A percentile compares a stretch with the other conserved stretches of the same genome.
These are phyloP conservation scores for Phialocephala sp. DNA, from an alignment of 2,329 filamentous ascomycete species.

Conservation along the genomic window DNA sequence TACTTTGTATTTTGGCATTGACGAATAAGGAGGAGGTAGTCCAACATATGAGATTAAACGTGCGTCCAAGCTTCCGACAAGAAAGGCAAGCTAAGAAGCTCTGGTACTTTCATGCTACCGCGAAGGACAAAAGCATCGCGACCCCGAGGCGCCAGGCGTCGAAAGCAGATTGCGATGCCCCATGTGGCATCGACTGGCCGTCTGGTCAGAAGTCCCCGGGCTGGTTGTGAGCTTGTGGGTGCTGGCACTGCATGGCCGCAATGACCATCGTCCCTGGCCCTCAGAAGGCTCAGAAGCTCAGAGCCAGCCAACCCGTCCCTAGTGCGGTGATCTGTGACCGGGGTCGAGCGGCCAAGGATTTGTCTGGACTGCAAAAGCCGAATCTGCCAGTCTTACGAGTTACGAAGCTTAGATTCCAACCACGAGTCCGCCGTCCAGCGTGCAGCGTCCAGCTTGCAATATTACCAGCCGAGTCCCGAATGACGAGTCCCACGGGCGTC, in stretches of 20 bases:
- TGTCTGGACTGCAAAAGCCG: slow-evolving; percentile 1
- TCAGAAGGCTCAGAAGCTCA: not conserved
- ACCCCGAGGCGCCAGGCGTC: slow-evolving; percentile 12
- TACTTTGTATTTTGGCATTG: slow-evolving; percentile 8
- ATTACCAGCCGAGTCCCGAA: too few species aligned
- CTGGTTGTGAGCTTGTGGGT: not conserved
- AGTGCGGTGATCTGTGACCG: slow-evolving; percentile 20
- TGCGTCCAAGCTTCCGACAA: slow-evolving; percentile 19
- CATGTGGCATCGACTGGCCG: slow-evolving; percentile 3
- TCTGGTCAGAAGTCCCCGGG: slow-evolving; percentile 16
- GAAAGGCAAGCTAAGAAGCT: not conserved
- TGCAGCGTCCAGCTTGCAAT: not conserved
- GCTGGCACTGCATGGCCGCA: slow-evolving; percentile 15
- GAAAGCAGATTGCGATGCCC: slow-evolving; percentile 23
- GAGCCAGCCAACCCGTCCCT: slow-evolving; percentile 11
- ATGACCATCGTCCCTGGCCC: slow-evolving; percentile 13
- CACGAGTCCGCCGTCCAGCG: not conserved
- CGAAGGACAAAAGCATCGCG: slow-evolving; percentile 11
- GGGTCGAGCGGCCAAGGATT: slow-evolving; percentile 19
- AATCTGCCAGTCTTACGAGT: not conserved
- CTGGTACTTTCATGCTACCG: slow-evolving; percentile 8
- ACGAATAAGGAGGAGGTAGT: slow-evolving; percentile 17
- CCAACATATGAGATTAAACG: slow-evolving; percentile 17
- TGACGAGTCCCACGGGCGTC: not conserved
- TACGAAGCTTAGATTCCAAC: not conserved